Evolutionary conservation across 2,329 filamentous ascomycete species (phyloP).

Genomic region (Fusarium sp.): DNA sequence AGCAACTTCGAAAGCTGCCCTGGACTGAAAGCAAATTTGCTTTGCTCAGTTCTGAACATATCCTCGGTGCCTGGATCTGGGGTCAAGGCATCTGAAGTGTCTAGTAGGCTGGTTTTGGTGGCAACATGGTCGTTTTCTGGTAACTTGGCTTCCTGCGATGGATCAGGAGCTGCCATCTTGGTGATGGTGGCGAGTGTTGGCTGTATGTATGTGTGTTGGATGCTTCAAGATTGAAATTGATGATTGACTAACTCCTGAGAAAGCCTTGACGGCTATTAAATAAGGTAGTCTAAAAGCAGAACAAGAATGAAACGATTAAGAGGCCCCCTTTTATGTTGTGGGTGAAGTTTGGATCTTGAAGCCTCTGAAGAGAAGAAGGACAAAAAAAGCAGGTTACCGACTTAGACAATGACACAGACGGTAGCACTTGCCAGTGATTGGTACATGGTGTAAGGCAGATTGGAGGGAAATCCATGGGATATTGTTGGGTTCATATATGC

Average conservation of each 20-base stretch:
- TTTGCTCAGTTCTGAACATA: slow-evolving; percentile 78
- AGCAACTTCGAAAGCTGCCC: slow-evolving; percentile 84
- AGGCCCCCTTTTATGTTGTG: slow-evolving; percentile 10
- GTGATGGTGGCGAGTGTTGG: slow-evolving; percentile 16
- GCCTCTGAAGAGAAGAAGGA: neutral
- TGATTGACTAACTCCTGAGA: neutral
- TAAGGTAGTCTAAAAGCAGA: neutral
- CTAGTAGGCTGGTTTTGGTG: slow-evolving; percentile 32
- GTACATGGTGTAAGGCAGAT: neutral
- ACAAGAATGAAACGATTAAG: neutral
- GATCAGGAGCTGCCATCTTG: slow-evolving; percentile 35
- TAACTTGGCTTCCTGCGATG: slow-evolving; percentile 27
- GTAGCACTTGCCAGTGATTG: slow-evolving; percentile 5
- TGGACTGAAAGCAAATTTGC: slow-evolving; percentile 85
- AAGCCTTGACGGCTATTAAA: neutral
- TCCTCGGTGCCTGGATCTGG: slow-evolving; percentile 77
- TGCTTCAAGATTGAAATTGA: neutral
- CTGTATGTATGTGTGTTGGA: neutral
- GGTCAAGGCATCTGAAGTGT: slow-evolving; percentile 49
- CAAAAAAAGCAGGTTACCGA: neutral
- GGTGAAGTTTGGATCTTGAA: neutral
- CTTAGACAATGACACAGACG: neutral
- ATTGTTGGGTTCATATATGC: neutral
- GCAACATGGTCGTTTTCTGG: slow-evolving; percentile 9
- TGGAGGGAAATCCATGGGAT: neutral